Percentiles rank a stretch among this genome's conserved stretches.
These are phyloP conservation scores for Colletotrichum tamarilloi DNA, from an alignment of 2,329 filamentous ascomycete species.

Conservation along the genomic window DNA sequence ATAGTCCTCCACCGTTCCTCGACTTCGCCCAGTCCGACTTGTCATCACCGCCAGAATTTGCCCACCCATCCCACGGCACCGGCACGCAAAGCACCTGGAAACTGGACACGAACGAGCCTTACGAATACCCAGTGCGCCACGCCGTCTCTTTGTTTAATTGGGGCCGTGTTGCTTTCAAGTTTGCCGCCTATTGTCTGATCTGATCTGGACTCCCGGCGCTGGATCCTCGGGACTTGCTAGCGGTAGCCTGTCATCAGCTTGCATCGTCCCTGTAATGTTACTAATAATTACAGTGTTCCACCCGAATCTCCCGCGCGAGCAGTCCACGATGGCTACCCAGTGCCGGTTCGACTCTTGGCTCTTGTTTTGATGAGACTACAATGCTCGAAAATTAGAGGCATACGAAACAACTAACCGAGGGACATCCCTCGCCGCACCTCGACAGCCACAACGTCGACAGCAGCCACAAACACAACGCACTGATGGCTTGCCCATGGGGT, in stretches of 20 bases:
- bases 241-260: background rate
- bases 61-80: background rate
- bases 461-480: conserved; percentile 28
- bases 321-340: background rate
- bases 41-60: conserved; percentile 16
- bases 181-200: conserved; percentile 15
- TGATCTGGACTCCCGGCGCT: background rate
- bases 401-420: conserved; percentile 24
- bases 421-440: conserved; percentile 6
- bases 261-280: background rate
- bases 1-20: background rate
- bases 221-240: background rate
- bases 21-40: background rate
- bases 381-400: conserved; percentile 7
- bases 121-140: conserved; percentile 9
- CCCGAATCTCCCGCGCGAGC: conserved; percentile 17
- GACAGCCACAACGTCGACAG: conserved; percentile 4
- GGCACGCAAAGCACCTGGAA: background rate
- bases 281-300: conserved; percentile 17
- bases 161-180: background rate
- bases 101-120: background rate
- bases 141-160: conserved; percentile 18
- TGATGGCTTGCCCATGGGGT: conserved; percentile 17
- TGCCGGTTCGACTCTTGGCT: conserved; percentile 2
- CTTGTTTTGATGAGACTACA: background rate